These are phyloP conservation scores for Pythium guiyangense DNA, from an alignment of 352 stramenopile genomes.

Conservation along the genomic window DNA sequence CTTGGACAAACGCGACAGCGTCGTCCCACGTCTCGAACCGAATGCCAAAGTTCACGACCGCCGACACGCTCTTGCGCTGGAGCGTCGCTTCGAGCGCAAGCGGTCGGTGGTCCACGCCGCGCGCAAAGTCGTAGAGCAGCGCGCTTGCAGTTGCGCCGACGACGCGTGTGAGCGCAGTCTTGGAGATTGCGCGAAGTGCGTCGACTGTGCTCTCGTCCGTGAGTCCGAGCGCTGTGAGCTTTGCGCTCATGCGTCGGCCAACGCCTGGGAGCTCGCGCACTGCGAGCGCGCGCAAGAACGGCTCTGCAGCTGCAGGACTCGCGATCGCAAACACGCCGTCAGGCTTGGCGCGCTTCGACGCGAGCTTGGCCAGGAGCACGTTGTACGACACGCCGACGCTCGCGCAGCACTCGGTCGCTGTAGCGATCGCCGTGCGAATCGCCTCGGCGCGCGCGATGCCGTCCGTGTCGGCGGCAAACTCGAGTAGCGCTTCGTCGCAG, in stretches of 20 bases:
- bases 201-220: constrained; percentile 28
- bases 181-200: constrained; percentile 52
- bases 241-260: constrained; percentile 52
- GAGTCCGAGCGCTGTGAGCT: constrained; percentile 68
- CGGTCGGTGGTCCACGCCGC: constrained; percentile 66
- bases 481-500: constrained; percentile 95
- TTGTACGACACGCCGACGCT: constrained; percentile 93
- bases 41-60: constrained; percentile 92
- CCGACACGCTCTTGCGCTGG: constrained; percentile 86
- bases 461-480: constrained; percentile 65
- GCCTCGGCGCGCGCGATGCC: constrained; percentile 61
- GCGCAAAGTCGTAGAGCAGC: constrained; percentile 72
- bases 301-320: constrained; percentile 32
- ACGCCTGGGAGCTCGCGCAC: constrained; percentile 81
- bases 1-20: constrained; percentile 77
- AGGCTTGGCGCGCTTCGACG: constrained; percentile 92
- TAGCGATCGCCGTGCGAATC: constrained; percentile 63
- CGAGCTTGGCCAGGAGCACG: constrained; percentile 92
- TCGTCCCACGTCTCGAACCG: constrained; percentile 78
- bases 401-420: constrained; percentile 87
- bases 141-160: constrained; percentile 70
- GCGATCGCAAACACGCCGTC: constrained; percentile 79
- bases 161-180: constrained; percentile 41
- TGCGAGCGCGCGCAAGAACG: constrained; percentile 61
- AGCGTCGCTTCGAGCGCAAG: constrained; percentile 68